Conservation (phyloP, 2,329 filamentous ascomycete genomes). For the Epichloe sibirici region DNA sequence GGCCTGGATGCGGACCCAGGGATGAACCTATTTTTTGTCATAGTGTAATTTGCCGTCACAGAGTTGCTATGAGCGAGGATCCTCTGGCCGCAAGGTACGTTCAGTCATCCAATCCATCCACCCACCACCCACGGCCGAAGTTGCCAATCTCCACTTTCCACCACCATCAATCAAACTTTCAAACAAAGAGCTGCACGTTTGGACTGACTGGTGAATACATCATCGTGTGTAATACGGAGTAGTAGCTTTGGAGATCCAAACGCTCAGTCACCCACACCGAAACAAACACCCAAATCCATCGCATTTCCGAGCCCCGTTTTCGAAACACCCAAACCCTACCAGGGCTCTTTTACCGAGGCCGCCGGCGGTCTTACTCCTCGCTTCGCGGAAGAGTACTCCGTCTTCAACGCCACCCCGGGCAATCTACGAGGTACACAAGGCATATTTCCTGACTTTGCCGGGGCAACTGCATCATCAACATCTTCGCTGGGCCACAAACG, state of each 20-base stretch:
- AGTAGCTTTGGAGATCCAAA: constrained; percentile 51
- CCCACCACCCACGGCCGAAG: constrained; percentile 4
- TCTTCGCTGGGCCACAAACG: constrained; percentile 31
- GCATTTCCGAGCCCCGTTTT: constrained; percentile 43
- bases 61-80: constrained; percentile 51
- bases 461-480: constrained; percentile 22
- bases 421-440: constrained; percentile 37
- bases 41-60: constrained; percentile 10
- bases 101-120: not conserved
- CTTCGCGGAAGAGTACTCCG: constrained; percentile 53
- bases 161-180: not conserved
- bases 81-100: constrained; percentile 41
- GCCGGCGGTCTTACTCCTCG: constrained; percentile 45
- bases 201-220: constrained; percentile 20
- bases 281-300: constrained; percentile 42
- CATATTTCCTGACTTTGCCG: constrained; percentile 33
- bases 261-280: constrained; percentile 47
- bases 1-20: not conserved
- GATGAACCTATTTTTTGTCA: constrained; percentile 9
- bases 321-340: constrained; percentile 41
- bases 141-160: constrained; percentile 8
- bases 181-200: constrained; percentile 2
- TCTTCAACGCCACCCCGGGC: constrained; percentile 52
- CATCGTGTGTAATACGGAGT: constrained; percentile 5
- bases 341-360: constrained; percentile 34